Evolutionary conservation across 306 rosid genomes (phyloP), one percentile per base, ranked within the genome.

Genomic region (Cucurbita maxima): DNA sequence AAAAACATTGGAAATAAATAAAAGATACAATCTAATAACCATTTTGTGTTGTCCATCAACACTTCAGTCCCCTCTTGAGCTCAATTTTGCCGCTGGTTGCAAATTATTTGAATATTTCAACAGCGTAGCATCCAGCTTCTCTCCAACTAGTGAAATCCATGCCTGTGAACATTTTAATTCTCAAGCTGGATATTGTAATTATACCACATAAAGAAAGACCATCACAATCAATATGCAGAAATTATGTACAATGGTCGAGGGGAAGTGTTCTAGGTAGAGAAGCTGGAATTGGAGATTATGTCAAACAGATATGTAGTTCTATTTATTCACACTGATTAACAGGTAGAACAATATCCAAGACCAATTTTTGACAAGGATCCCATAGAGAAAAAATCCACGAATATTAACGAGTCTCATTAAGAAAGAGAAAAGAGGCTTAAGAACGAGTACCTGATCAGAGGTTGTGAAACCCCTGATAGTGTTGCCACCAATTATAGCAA

Each of bases 401-500:
- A 63, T 66, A 43, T 45, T 45, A 14, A 67, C 55, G 5, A 67
- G 54, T 20, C 20, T 5, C 41, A 68, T 13, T 47, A 45, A 66
- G 25, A 47, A 47, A 45, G 72, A 44, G 55, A 40, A 16, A 47
- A 44, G 18, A 77, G 36, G 75, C 36, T 15, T 38, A 71, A 70
- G 50, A 47, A 58, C 51, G 77, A 58, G 15, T 57, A 92, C 97
- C 92, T 89, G 97, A 56, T 89, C 97, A 51, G 92, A 84, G 38
- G 91, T 74, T 53, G 96, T 91, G 82, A 89, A 94, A 70, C 97
- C 99, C 80, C 97, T 81, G 52, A 94, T 83, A 38, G 91, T 94
- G 85, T 91, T 90, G 74, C 99, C 99, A 8, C 97, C 96, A 76
- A 94, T 71, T 77, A 94, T 81, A 61, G 90, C 92, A 79, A 94